Conservation (phyloP, 768 basidiomycete genomes). For the Pisolithus orientalis region DNA sequence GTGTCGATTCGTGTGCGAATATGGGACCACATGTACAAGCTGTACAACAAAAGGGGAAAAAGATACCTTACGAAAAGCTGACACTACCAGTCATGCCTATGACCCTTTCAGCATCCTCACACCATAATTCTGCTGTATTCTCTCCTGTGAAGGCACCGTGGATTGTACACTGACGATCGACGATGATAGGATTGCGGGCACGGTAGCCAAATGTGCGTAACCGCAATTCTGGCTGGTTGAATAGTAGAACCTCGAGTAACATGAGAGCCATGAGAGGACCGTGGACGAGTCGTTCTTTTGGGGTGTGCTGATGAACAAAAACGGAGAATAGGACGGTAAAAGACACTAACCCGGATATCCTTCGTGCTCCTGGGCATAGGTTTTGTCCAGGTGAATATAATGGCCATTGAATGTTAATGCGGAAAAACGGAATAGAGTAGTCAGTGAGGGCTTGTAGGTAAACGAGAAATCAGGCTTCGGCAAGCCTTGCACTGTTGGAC, state of each 20-base stretch:
- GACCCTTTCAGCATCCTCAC: constrained; percentile 47
- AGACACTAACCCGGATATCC: constrained; percentile 56
- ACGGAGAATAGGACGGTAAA: not conserved
- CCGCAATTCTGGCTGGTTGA: constrained; percentile 41
- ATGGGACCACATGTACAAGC: too few species aligned
- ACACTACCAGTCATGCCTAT: constrained; percentile 66
- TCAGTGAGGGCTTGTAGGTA: constrained; percentile 57
- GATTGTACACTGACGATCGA: constrained; percentile 43
- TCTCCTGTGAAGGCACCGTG: constrained; percentile 36
- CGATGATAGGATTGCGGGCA: constrained; percentile 59
- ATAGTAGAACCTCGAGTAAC: constrained; percentile 56
- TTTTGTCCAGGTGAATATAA: constrained; percentile 75
- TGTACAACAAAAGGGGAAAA: too few species aligned
- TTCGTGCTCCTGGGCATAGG: constrained; percentile 59
- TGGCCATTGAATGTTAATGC: constrained; percentile 85
- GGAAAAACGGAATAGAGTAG: constrained; percentile 80
- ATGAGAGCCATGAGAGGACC: constrained; percentile 78
- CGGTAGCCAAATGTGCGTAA: constrained; percentile 60
- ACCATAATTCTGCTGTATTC: constrained; percentile 47
- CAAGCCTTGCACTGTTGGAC: constrained; percentile 40
- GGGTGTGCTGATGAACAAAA: not conserved
- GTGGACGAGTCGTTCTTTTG: constrained; percentile 73
- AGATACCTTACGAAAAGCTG: constrained; percentile 11
- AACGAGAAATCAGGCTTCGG: constrained; percentile 56
- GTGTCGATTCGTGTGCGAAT: too few species aligned